Percentiles rank a stretch among this genome's conserved stretches.
These are phyloP conservation scores for Fusarium algeriense DNA, from an alignment of 2,329 filamentous ascomycete genomes.

Conservation along the genomic window DNA sequence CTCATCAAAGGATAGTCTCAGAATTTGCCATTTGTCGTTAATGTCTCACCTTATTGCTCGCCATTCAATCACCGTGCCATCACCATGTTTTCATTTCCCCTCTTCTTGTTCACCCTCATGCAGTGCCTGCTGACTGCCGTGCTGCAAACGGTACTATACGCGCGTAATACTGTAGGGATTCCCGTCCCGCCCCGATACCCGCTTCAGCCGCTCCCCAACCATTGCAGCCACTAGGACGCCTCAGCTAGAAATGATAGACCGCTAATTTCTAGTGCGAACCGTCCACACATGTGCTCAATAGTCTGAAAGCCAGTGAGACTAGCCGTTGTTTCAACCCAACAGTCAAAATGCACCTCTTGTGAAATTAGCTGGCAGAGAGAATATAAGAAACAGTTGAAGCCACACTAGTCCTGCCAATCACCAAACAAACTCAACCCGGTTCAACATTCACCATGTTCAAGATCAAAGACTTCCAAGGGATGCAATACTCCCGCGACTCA, in stretches of 20 bases:
- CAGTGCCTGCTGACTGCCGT: not conserved
- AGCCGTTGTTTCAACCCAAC: no score
- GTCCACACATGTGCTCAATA: not conserved
- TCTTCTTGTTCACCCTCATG: not conserved
- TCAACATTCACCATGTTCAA: constrained; percentile 27
- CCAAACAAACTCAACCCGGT: not conserved
- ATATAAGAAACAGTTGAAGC: not conserved
- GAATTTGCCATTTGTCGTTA: not conserved
- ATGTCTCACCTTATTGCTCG: not conserved
- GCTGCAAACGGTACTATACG: not conserved
- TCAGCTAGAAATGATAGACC: not conserved
- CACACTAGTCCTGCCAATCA: constrained; percentile 1
- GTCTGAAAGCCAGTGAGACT: not conserved
- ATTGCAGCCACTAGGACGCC: constrained; percentile 11
- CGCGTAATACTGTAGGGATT: not conserved
- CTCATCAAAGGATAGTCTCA: not conserved
- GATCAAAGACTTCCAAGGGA: constrained; percentile 41
- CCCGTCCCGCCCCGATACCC: not conserved
- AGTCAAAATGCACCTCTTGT: not conserved
- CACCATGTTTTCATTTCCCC: not conserved
- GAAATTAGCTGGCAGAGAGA: not conserved
- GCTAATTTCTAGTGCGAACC: not conserved
- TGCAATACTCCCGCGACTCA: constrained; percentile 42
- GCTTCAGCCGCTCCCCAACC: not conserved
- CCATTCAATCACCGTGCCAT: not conserved